A percentile compares a stretch with the other conserved stretches of the same genome.
These are phyloP conservation scores for Cryptomeria japonica DNA, from an alignment of 75 land plant genomes.

Conservation along the genomic window DNA sequence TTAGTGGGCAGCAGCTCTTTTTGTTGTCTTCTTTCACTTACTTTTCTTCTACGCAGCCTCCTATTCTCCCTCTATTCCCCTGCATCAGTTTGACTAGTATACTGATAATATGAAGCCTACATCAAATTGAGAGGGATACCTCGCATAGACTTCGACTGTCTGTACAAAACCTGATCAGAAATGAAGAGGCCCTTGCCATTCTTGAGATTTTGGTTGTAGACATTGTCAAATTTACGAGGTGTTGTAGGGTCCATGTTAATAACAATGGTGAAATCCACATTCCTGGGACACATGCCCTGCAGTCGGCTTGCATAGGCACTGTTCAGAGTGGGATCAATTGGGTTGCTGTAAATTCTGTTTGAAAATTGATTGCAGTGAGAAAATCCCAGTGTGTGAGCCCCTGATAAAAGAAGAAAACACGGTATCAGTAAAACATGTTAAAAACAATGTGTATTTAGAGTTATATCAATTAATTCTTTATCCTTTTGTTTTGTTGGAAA, in stretches of 20 bases:
- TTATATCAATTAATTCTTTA: no score
- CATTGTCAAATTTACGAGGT: slow-evolving; percentile 65
- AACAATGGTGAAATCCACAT: slow-evolving; percentile 59
- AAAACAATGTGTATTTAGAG: no score
- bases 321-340: slow-evolving; percentile 62
- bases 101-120: slow-evolving; percentile 37
- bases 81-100: no score
- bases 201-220: slow-evolving; percentile 56
- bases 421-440: not conserved
- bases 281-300: slow-evolving; percentile 42
- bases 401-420: slow-evolving; percentile 15
- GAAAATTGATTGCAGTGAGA: slow-evolving; percentile 49
- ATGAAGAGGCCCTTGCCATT: slow-evolving; percentile 55
- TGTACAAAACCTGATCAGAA: slow-evolving; percentile 59
- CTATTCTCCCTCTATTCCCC: no score
- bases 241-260: slow-evolving; percentile 57
- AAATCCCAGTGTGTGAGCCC: slow-evolving; percentile 59
- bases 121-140: slow-evolving; percentile 24
- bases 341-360: slow-evolving; percentile 29
- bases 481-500: no score
- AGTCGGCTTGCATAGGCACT: slow-evolving; percentile 44
- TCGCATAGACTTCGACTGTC: slow-evolving; percentile 46
- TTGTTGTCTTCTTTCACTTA: no score
- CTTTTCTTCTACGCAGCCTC: no score
- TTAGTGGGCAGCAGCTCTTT: no score